Evolutionary conservation across 1,284 basidiomycete species (phyloP), one percentile per base, ranked within the genome.

Genomic region (Psilocybe mexicana): DNA sequence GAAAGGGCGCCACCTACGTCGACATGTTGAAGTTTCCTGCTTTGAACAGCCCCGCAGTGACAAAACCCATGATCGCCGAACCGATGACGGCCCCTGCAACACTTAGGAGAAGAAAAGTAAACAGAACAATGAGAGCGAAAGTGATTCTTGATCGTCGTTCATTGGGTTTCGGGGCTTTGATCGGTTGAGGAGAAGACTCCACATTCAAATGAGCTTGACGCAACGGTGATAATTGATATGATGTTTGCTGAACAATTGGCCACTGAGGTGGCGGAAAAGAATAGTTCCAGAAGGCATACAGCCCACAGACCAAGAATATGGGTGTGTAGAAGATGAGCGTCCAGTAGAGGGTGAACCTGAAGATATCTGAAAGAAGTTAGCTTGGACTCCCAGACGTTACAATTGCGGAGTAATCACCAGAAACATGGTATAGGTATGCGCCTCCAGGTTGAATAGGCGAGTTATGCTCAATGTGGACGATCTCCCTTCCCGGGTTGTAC

Each of bases 291-390:
- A 88, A 88, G 2, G 91, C 91, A 64, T 88, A 86, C 1, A 74
- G 59, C 0, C 90, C 90, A 61, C 86, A 87, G 44, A 88, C 55
- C 44, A 89, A 67, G 69, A 90, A 93, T 46, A 87, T 74, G 1
- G 88, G 88, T 1, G 81, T 80, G 70, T 92, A 84, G 65, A 94
- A 85, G 54, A 91, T 78, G 30, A 94, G 72, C 1, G 85, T 90
- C 93, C 93, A 95, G 70, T 88, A 94, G 33, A 94, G 77, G 7
- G 91, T 94, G 74, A 92, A 94, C 28, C 78, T 79, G 76, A 93
- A 94, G 55, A 94, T 76, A 59, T 91, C 92, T 93, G 58, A 28
- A 35, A 18, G 42, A 46, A 26, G 54, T 46, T 30, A 56, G 48
- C 14, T 23, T 25, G 26, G n/a, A 12, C 35, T 23, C 14, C 18